phyloP scores from a whole-genome alignment of 2,329 filamentous ascomycete species.

The Aotearoamyces nothofagi region DNA sequence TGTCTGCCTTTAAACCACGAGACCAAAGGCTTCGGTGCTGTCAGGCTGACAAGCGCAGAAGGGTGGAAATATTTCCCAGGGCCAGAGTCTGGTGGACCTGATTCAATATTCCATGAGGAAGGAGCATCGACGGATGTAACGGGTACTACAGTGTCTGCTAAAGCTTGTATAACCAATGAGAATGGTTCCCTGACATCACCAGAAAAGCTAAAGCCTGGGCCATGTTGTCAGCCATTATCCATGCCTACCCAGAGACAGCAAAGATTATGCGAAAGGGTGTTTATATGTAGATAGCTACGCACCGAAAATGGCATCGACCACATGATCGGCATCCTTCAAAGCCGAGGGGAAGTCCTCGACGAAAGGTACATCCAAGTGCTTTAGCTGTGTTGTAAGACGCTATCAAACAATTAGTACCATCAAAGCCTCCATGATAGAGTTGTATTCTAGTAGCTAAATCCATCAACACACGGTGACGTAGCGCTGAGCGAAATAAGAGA shows the following conservation, averaged over 20 bases:
- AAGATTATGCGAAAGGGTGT: background rate
- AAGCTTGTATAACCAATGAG: conserved; percentile 59
- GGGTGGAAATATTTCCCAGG: conserved; percentile 73
- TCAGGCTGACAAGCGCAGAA: conserved; percentile 68
- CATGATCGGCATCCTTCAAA: conserved; percentile 54
- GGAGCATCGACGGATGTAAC: conserved; percentile 87
- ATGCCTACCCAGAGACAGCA: background rate
- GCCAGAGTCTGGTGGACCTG: conserved; percentile 63
- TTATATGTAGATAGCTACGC: conserved; percentile 10
- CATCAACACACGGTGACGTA: no score
- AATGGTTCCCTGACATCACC: conserved; percentile 92
- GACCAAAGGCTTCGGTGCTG: conserved; percentile 82
- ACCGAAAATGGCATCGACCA: conserved; percentile 92
- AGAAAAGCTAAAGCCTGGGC: conserved; percentile 72
- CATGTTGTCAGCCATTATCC: conserved; percentile 7
- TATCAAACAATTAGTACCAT: conserved; percentile 21
- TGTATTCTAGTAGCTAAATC: no score
- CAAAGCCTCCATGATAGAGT: background rate
- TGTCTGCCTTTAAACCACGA: conserved; percentile 75
- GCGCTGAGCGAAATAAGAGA: no score
- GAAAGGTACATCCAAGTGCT: conserved; percentile 71
- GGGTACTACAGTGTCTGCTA: conserved; percentile 58
- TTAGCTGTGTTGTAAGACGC: conserved; percentile 73
- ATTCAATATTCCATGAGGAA: conserved; percentile 87
- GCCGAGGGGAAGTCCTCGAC: conserved; percentile 61